Base-by-base conservation (phyloP, 768 basidiomycete species). In the Tulasnella sp. region DNA sequence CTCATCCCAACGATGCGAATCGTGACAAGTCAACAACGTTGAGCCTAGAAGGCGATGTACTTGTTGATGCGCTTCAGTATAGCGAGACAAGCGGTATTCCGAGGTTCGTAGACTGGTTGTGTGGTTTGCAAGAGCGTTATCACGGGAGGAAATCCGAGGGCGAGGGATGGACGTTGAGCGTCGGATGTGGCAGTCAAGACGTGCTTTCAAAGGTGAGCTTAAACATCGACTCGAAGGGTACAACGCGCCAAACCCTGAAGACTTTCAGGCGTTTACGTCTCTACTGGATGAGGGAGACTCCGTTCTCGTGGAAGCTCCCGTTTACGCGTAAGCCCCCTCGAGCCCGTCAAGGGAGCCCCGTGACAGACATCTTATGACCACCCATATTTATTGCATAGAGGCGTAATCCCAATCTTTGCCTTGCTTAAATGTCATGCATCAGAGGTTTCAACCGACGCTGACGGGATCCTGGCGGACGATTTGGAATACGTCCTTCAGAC, bases 171-270 rank as follows among this genome's bases (percentile, higher is more conserved):
- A 87, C 87, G 58, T 84, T 96, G 16, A 91, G 90, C 68, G 86
- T 97, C 18, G 95, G 96, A 1, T 88, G 88, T 56, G 97, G 97
- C 14, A 94, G 94, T 62, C 97, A 98, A 85, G 96, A 97, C 87
- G 84, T 95, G 81, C 90, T 98, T 74, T 92, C 88, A 86, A 98
- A 97, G 89, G 95, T 93, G 76, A 5, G 39, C 34, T 34, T n/a
- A 40, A 16, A 76, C 6, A 6, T 38, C 38, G 7, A 19, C 24
- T 74, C 27, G 9, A 38, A 10, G 1, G 27, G 36, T 16, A 39
- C 72, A 38, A 27, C 16, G 42, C 16, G 72, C 68, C 62, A 6
- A 46, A 68, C 2, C 62, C n/a, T 78, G 4, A 44, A 12, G 27
- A 5, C 24, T 39, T 24, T 24, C 80, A 97, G 94, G 92, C 92